phyloP scores from a whole-genome alignment of 805 yeast genomes.

The Naumovozyma baii region DNA sequence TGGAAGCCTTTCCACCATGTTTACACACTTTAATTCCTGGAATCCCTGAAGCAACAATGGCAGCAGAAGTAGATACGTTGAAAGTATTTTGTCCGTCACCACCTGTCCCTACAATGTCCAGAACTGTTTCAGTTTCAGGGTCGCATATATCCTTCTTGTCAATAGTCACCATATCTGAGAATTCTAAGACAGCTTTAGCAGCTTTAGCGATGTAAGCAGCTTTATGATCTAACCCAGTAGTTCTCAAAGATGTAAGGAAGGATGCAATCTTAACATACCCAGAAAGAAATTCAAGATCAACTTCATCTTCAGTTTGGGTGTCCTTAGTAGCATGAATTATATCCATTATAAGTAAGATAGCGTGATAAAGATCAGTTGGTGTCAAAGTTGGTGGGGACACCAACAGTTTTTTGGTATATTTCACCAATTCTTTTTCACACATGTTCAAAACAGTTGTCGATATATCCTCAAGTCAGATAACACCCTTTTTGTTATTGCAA shows the following conservation, averaged over 20 bases:
- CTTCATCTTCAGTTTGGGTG: constrained; percentile 1
- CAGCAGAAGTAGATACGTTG: constrained; percentile 90
- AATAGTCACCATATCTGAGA: constrained; percentile 46
- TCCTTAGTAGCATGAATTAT: constrained; percentile 41
- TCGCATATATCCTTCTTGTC: constrained; percentile 33
- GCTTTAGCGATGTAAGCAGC: constrained; percentile 82
- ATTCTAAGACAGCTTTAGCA: constrained; percentile 60
- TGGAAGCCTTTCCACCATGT: constrained; percentile 96
- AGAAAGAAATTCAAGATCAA: constrained; percentile 4
- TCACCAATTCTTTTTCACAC: constrained; percentile 7
- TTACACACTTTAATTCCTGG: constrained; percentile 63
- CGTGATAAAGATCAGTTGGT: constrained; percentile 54
- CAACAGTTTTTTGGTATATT: constrained; percentile 53
- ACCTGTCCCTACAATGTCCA: constrained; percentile 95
- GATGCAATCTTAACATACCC: constrained; percentile 57
- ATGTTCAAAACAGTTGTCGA: not conserved
- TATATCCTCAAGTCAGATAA: no score
- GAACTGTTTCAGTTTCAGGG: constrained; percentile 2
- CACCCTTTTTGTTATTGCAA: no score
- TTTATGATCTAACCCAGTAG: constrained; percentile 67
- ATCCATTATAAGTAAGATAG: constrained; percentile 50
- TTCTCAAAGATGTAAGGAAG: constrained; percentile 68
- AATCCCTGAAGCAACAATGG: constrained; percentile 90
- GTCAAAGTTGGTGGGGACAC: constrained; percentile 51
- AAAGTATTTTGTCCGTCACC: constrained; percentile 98